Percentiles rank a stretch among this genome's conserved stretches.
Evolutionary conservation across 306 rosid genomes (phyloP).

Genomic region (Fragaria ananassa): DNA sequence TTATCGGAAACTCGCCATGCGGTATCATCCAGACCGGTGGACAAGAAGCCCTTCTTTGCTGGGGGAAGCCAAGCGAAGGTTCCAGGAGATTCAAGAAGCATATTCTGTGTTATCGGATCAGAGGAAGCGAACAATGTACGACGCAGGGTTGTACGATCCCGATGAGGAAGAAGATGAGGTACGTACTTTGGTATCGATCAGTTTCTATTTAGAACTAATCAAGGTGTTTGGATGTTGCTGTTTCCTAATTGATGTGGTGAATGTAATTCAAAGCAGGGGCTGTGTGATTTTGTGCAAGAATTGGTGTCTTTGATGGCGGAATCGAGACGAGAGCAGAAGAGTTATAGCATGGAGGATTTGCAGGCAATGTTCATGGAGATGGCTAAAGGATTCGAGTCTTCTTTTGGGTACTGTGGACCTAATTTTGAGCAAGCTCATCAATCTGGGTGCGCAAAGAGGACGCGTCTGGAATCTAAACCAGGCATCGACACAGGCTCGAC

Average conservation of each 20-base stretch:
- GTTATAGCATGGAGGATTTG: slow-evolving; percentile 55
- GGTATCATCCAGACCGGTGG: slow-evolving; percentile 90
- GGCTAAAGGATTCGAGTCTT: slow-evolving; percentile 51
- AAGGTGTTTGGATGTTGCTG: not conserved
- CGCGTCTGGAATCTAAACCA: slow-evolving; percentile 28
- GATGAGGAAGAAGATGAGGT: slow-evolving; percentile 70
- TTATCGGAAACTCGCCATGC: slow-evolving; percentile 77
- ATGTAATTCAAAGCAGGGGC: slow-evolving; percentile 37
- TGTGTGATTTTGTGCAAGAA: slow-evolving; percentile 66
- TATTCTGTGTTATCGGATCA: slow-evolving; percentile 76
- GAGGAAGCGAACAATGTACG: slow-evolving; percentile 57
- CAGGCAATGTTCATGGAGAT: slow-evolving; percentile 63
- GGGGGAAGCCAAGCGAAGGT: slow-evolving; percentile 56
- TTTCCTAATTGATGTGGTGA: not conserved
- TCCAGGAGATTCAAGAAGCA: slow-evolving; percentile 82
- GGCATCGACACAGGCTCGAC: slow-evolving; percentile 15
- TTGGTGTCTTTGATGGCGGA: slow-evolving; percentile 68
- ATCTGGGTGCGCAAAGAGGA: slow-evolving; percentile 39
- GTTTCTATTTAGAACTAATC: not conserved
- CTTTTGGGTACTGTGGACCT: slow-evolving; percentile 27
- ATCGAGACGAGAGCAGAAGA: slow-evolving; percentile 54
- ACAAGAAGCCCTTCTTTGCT: slow-evolving; percentile 50
- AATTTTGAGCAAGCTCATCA: slow-evolving; percentile 21
- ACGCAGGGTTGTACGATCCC: slow-evolving; percentile 65
- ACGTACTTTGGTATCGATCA: not conserved